These are phyloP conservation scores for Cladosporium sp. DNA, from an alignment of 2,329 filamentous ascomycete species.

Conservation along the genomic window DNA sequence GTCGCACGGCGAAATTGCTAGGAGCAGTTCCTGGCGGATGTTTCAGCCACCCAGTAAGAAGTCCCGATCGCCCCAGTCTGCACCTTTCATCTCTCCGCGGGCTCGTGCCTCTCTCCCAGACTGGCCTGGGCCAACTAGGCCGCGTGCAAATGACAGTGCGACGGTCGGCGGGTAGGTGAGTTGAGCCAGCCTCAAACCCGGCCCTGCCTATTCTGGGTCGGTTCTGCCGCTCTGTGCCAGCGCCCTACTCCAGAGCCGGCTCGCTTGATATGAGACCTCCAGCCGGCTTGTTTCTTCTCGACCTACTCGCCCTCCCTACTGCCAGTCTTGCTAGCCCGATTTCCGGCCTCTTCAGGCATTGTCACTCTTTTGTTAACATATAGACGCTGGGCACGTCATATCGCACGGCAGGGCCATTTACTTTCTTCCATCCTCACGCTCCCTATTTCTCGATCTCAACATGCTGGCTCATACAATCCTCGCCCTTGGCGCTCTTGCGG, in stretches of 20 bases:
- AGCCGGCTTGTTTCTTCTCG: conserved; percentile 5
- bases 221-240: background rate
- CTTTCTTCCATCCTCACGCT: background rate
- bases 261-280: conserved; percentile 8
- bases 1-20: background rate
- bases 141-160: background rate
- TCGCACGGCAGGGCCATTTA: conserved; percentile 7
- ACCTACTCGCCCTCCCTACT: conserved; percentile 1
- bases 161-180: background rate
- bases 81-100: conserved; percentile 9
- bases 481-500: conserved; percentile 6
- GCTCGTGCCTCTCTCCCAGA: conserved; percentile 9
- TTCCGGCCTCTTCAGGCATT: conserved; percentile 10
- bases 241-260: background rate
- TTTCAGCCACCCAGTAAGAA: conserved; percentile 7
- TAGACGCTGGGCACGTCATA: conserved; percentile 8
- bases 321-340: background rate
- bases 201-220: conserved; percentile 1
- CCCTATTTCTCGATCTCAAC: background rate
- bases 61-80: background rate
- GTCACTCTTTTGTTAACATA: conserved; percentile 5
- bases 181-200: conserved; percentile 6
- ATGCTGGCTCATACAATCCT: conserved; percentile 6
- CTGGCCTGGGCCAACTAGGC: conserved; percentile 8
- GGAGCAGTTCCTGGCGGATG: background rate